phyloP scores from a whole-genome alignment of 345 rosid genomes.

The Syzygium aromaticum region DNA sequence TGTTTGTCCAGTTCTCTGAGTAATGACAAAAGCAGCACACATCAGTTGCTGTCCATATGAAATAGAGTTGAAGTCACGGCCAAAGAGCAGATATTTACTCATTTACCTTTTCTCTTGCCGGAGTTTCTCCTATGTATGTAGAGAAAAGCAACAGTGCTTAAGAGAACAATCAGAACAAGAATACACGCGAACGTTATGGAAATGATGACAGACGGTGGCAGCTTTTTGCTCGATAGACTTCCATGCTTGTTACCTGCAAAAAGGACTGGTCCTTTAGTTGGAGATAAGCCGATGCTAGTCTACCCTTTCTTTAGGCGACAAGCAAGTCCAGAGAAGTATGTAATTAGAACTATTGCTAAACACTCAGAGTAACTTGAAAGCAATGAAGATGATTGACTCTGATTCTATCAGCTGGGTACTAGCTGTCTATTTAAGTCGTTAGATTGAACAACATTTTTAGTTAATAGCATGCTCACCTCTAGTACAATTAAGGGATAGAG shows the following conservation, averaged over 20 bases:
- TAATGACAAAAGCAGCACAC: neutral
- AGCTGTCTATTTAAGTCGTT: neutral
- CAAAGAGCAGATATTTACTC: neutral
- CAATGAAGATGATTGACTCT: neutral
- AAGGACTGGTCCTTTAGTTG: neutral
- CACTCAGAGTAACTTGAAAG: neutral
- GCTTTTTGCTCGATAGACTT: conserved; percentile 6
- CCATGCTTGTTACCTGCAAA: conserved; percentile 2
- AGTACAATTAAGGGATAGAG: conserved; percentile 28
- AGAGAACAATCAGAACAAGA: conserved; percentile 19
- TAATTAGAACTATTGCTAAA: neutral
- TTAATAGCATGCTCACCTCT: conserved; percentile 18
- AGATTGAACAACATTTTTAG: neutral
- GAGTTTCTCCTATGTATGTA: conserved; percentile 28
- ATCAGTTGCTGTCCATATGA: too few species aligned
- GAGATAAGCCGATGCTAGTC: neutral
- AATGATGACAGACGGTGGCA: conserved; percentile 20
- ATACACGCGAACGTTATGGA: conserved; percentile 24
- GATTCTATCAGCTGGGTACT: neutral
- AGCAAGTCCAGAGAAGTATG: neutral
- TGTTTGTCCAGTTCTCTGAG: conserved; percentile 18
- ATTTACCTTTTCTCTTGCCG: conserved; percentile 23
- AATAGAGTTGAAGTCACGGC: neutral
- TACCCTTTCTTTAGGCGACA: neutral
- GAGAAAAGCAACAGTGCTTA: conserved; percentile 21